phyloP scores from a whole-genome alignment of 768 basidiomycete species.

The Hemileccinum rubropunctum region DNA sequence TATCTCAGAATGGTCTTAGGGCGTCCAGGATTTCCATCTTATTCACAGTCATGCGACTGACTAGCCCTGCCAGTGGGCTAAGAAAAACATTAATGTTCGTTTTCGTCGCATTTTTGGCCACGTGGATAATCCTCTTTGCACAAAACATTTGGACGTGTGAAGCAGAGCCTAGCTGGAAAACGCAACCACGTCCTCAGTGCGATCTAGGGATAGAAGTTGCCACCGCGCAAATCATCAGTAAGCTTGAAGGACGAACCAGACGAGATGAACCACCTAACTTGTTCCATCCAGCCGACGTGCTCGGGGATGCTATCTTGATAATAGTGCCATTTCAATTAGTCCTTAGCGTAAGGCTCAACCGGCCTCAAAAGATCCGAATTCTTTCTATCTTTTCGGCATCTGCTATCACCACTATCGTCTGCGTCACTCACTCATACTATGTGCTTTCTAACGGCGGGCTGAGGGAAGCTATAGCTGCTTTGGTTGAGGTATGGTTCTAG shows the following conservation, averaged over 20 bases:
- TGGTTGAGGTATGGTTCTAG: background rate
- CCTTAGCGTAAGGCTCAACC: background rate
- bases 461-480: background rate
- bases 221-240: constrained; percentile 1
- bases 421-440: background rate
- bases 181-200: background rate
- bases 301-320: constrained; percentile 1
- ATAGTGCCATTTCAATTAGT: background rate
- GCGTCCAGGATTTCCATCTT: constrained; percentile 3
- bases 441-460: background rate
- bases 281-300: constrained; percentile 1
- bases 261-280: background rate
- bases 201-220: background rate
- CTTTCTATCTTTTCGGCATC: constrained; percentile 5
- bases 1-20: background rate
- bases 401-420: constrained; percentile 3
- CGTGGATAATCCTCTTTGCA: constrained; percentile 4
- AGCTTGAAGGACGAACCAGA: background rate
- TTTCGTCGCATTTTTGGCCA: background rate
- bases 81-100: background rate
- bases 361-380: constrained; percentile 1
- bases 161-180: constrained; percentile 4
- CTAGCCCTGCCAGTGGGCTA: background rate
- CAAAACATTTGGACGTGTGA: constrained; percentile 6
- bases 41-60: constrained; percentile 4